Conservation (phyloP, 2,329 filamentous ascomycete species). For the Aspergillus pseudoglaucus region DNA sequence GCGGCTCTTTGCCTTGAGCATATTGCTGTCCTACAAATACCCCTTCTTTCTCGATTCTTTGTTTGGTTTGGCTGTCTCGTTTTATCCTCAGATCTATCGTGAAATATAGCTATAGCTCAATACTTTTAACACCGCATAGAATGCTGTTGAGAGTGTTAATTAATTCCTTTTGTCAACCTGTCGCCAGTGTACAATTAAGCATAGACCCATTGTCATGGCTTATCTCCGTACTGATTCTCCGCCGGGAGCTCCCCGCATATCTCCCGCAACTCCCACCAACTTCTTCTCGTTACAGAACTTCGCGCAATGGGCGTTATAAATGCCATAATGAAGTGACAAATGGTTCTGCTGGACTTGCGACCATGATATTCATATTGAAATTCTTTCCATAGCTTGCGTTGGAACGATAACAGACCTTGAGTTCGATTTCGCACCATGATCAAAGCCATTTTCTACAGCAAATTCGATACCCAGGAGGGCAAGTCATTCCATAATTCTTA, state of each 20-base stretch:
- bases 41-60: background rate
- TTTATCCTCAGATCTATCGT: background rate
- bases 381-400: background rate
- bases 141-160: background rate
- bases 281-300: background rate
- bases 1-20: background rate
- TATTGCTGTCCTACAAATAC: background rate
- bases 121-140: too few species aligned
- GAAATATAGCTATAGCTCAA: background rate
- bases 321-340: background rate
- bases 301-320: background rate
- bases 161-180: background rate
- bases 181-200: background rate
- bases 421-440: slow-evolving; percentile 42
- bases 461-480: slow-evolving; percentile 57
- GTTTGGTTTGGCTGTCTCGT: background rate
- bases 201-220: background rate
- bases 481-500: slow-evolving; percentile 5
- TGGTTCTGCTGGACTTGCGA: background rate
- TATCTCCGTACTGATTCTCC: background rate
- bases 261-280: background rate
- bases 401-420: background rate
- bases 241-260: background rate
- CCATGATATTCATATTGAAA: background rate
- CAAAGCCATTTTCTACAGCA: slow-evolving; percentile 60